These are phyloP conservation scores for Cerrena zonata DNA, from an alignment of 1,284 basidiomycete genomes.

Conservation along the genomic window DNA sequence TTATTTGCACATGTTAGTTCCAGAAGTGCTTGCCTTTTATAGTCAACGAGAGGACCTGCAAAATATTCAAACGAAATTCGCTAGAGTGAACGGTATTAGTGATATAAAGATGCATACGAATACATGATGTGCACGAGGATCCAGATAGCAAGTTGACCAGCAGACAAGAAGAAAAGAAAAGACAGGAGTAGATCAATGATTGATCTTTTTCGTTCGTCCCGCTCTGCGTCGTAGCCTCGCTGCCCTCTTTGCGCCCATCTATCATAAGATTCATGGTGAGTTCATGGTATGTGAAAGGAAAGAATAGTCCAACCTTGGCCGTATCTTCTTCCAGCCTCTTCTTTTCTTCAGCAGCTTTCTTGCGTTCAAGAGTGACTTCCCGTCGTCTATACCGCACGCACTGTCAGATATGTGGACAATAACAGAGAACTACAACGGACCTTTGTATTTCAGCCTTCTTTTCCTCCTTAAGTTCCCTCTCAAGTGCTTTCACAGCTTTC, in stretches of 20 bases:
- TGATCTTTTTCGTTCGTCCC: conserved; percentile 73
- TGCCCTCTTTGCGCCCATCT: conserved; percentile 77
- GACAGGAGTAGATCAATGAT: conserved; percentile 39
- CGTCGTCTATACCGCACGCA: conserved; percentile 41
- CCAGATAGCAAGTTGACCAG: neutral
- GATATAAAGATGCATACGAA: neutral
- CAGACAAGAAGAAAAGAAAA: conserved; percentile 5
- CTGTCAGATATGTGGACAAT: neutral
- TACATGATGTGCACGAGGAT: neutral
- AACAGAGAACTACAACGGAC: conserved; percentile 30
- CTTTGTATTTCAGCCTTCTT: conserved; percentile 61
- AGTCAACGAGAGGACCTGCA: neutral
- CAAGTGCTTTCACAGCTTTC: conserved; percentile 64
- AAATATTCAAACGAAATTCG: neutral
- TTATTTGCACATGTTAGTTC: conserved; percentile 12
- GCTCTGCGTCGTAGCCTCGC: conserved; percentile 63
- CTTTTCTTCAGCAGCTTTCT: conserved; percentile 65
- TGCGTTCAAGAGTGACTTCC: conserved; percentile 64
- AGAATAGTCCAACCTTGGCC: conserved; percentile 48
- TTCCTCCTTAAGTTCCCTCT: conserved; percentile 69
- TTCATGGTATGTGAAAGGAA: neutral
- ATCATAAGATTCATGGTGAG: conserved; percentile 3
- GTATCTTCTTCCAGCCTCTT: conserved; percentile 66
- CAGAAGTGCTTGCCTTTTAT: conserved; percentile 9
- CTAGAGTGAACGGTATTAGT: neutral